phyloP scores from a whole-genome alignment of 2,329 filamentous ascomycete species.

The Sporothrix sp. region DNA sequence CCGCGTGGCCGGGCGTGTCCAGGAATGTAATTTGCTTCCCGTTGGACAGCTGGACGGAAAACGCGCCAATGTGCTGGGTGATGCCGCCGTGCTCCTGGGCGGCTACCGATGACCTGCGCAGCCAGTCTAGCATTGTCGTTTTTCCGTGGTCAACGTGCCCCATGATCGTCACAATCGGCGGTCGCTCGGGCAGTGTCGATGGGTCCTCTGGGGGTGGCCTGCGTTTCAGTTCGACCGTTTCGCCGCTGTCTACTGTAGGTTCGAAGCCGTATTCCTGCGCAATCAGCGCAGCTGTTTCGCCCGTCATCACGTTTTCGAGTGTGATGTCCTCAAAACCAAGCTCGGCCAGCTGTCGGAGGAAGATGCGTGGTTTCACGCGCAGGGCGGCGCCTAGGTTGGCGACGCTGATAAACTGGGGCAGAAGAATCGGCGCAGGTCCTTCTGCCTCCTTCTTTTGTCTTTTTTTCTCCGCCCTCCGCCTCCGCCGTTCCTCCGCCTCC shows the following conservation, averaged over 20 bases:
- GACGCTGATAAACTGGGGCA: slow-evolving; percentile 91
- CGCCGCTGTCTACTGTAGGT: slow-evolving; percentile 60
- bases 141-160: slow-evolving; percentile 98
- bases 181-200: slow-evolving; percentile 59
- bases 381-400: slow-evolving; percentile 68
- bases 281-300: slow-evolving; percentile 82
- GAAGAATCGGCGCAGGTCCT: slow-evolving; percentile 50
- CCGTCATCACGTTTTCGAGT: slow-evolving; percentile 76
- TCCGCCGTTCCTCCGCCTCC: slow-evolving; percentile 32
- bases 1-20: slow-evolving; percentile 91
- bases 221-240: slow-evolving; percentile 59
- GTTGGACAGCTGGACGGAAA: slow-evolving; percentile 77
- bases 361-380: slow-evolving; percentile 58
- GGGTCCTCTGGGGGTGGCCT: slow-evolving; percentile 60
- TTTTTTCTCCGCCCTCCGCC: too few species aligned
- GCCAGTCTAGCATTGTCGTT: slow-evolving; percentile 87
- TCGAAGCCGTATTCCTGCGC: slow-evolving; percentile 91
- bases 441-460: too few species aligned
- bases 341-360: slow-evolving; percentile 65
- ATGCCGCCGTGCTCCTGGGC: slow-evolving; percentile 92
- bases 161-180: slow-evolving; percentile 98
- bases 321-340: slow-evolving; percentile 84
- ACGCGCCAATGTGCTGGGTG: slow-evolving; percentile 96
- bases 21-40: slow-evolving; percentile 93
- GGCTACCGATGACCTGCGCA: slow-evolving; percentile 86